Percentiles rank a stretch among this genome's conserved stretches.
Conservation (phyloP, 108 stramenopile species). For the Pseudonitzschia multistriata region DNA sequence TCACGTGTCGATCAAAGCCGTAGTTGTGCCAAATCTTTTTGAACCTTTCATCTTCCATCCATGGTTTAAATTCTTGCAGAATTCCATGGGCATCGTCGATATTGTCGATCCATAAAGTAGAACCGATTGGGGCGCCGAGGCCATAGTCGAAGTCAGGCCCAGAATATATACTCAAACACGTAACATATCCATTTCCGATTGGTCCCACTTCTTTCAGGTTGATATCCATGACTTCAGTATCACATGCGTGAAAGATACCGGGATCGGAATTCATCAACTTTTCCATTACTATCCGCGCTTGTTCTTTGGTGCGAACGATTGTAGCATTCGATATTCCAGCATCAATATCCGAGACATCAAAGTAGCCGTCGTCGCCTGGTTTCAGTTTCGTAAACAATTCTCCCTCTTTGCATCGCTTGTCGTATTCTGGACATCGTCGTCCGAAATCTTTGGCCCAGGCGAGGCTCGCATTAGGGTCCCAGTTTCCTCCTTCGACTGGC, state of each 20-base stretch:
- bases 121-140: conserved; percentile 71
- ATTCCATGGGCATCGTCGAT: conserved; percentile 81
- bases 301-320: conserved; percentile 67
- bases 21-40: conserved; percentile 98
- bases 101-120: conserved; percentile 90
- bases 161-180: conserved; percentile 87
- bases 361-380: conserved; percentile 74
- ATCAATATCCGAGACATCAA: conserved; percentile 42
- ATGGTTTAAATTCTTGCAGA: conserved; percentile 83
- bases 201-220: conserved; percentile 84
- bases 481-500: conserved; percentile 54
- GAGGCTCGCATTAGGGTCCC: conserved; percentile 60
- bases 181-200: conserved; percentile 96
- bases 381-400: conserved; percentile 18
- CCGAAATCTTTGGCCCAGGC: conserved; percentile 72
- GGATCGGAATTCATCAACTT: conserved; percentile 43
- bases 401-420: conserved; percentile 17
- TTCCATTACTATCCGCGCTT: conserved; percentile 64
- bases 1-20: conserved; percentile 97
- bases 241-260: conserved; percentile 82
- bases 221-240: conserved; percentile 98
- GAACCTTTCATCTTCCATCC: conserved; percentile 70
- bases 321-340: conserved; percentile 38
- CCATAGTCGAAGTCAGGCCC: conserved; percentile 94
- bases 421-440: conserved; percentile 44